Evolutionary conservation across 768 basidiomycete species (phyloP), one percentile per base, ranked within the genome.

Genomic region (Tricholoma flavovirens): DNA sequence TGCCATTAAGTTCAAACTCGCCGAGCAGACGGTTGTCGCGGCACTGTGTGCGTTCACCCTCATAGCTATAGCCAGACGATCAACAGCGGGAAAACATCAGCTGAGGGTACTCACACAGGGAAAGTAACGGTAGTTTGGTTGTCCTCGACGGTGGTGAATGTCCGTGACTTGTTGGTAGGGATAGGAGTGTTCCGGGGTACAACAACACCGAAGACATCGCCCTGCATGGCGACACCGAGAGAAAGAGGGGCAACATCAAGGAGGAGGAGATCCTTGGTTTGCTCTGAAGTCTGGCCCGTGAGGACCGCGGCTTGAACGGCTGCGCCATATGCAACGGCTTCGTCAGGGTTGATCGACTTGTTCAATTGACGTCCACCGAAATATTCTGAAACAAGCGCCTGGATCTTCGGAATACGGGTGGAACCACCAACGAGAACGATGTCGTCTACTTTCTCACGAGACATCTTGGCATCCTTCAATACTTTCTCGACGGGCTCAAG

Each of bases 271-370:
- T 98, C 96, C 73, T 93, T 90, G 57, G 97, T 99, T 81, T 98
- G 96, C 64, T 99, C 97, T 33, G 94, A 98, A 49, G 95, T 98
- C 73, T 98, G 94, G 57, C 94, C 94, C 64, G 97, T 97, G 60
- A 99, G 91, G 69, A 99, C 90, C 56, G 97, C 97, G 59, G 97
- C 97, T 77, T 99, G 97, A 68, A 99, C 97, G 65, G 97, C 96
- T 65, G 97, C 97, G 80, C 97, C 97, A 75, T 98, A 98, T 49
- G 97, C 97, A 66, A 99, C 97, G 66, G 97, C 97, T 79, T 99
- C 97, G 69, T 99, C 97, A 60, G 97, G 97, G 84, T 99, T 99
- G 79, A 99, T 99, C 57, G 94, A 97, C 83, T 99, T 99, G 87
- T 98, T 98, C 70, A 98, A 77, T 72, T 95, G 91, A 67, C 96